Conservation (phyloP, 2,329 filamentous ascomycete species). For the Penicillium sp. region DNA sequence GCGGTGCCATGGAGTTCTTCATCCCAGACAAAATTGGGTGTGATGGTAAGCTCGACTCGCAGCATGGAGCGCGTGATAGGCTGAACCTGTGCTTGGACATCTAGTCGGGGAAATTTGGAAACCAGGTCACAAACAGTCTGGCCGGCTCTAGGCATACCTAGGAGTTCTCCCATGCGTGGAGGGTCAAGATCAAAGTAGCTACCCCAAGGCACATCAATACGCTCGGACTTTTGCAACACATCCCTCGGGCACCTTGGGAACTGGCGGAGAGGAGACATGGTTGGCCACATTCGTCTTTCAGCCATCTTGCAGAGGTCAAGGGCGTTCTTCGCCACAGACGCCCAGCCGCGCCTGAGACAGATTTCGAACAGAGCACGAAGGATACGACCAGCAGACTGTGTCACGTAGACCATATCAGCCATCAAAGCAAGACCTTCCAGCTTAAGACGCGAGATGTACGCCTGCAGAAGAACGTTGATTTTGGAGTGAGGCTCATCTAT, state of each 20-base stretch:
- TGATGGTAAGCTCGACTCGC: constrained; percentile 85
- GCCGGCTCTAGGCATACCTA: constrained; percentile 88
- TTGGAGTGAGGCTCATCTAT: constrained; percentile 97
- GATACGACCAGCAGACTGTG: constrained; percentile 95
- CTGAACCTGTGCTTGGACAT: constrained; percentile 91
- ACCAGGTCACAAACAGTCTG: constrained; percentile 84
- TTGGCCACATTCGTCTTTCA: constrained; percentile 99
- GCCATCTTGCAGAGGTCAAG: constrained; percentile 98
- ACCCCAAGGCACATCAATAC: constrained; percentile 90
- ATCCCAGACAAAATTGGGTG: constrained; percentile 96
- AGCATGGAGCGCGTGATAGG: constrained; percentile 94
- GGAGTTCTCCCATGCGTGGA: constrained; percentile 91
- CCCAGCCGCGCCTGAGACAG: constrained; percentile 95
- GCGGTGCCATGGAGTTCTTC: constrained; percentile 83
- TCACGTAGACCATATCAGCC: constrained; percentile 98
- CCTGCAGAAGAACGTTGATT: constrained; percentile 96
- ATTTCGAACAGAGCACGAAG: constrained; percentile 96
- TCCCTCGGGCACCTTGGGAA: constrained; percentile 83
- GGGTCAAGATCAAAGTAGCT: constrained; percentile 97
- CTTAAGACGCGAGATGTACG: constrained; percentile 93
- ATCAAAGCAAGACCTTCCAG: constrained; percentile 93
- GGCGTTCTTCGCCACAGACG: constrained; percentile 87
- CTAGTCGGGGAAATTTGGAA: constrained; percentile 88
- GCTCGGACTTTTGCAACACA: constrained; percentile 88
- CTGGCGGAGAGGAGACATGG: constrained; percentile 93